Base-by-base conservation (phyloP, 2,329 filamentous ascomycete species). In the Clonostachys rhizophaga region DNA sequence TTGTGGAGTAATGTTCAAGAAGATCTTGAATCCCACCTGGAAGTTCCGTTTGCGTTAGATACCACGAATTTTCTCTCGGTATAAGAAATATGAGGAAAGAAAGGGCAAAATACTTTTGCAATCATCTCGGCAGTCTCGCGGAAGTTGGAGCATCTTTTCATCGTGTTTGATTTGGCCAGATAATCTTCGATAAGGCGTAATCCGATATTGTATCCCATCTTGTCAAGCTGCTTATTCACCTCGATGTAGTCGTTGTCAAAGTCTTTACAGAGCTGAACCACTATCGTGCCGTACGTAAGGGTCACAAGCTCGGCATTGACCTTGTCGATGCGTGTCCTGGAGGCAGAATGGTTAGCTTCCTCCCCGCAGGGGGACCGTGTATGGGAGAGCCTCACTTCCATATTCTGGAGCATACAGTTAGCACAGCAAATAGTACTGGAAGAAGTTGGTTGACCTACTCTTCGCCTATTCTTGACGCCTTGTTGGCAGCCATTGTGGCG, bases 181-280 rank as follows among this genome's bases (percentile, higher is more conserved):
- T 96, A 99, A 69, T 99, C 94, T 59, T 99, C 94, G 57, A 99
- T 96, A 55, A 99, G 72, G 36, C 94, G 88, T 61, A 97, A 77
- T 30, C 94, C 94, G 54, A 99, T 99, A 61, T 97, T 97, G 72
- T 97, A 96, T 47, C 94, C 94, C 94, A 99, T 99, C 71, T 92
- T 95, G 64, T 99, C 94, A 41, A 99, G 79, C 67, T 99, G 94
- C 67, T 92, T 91, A 72, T 99, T 99, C 64, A 99, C 92, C 66
- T 97, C 91, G 45, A 82, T 76, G 64, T 99, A 99, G 70, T 97
- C 90, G 59, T 83, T 85, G 58, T 96, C 91, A 65, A 92, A 96
- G 73, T 99, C 94, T 67, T 92, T 92, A 74, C 92, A 97, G 55
- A 99, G 77, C 67, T 97, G 92, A 48, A 91, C 89, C 48, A 99